These are phyloP conservation scores for Salix koriyanagi DNA, from an alignment of 345 rosid genomes.

Conservation along the genomic window DNA sequence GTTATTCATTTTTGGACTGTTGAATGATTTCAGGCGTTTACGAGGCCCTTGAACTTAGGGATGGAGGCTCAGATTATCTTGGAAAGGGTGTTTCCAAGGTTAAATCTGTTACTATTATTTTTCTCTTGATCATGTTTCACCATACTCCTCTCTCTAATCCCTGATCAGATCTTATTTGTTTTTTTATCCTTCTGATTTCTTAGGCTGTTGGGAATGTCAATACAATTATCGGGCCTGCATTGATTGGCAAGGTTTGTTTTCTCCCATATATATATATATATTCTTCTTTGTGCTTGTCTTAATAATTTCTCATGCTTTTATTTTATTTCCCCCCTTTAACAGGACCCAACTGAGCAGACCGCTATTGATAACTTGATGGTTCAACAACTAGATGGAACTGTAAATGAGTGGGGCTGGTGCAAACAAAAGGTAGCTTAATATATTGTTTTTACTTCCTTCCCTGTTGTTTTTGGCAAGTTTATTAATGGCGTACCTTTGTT, in stretches of 20 bases:
- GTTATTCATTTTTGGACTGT: background rate
- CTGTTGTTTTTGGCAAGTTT: background rate
- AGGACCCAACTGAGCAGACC: conserved; percentile 59
- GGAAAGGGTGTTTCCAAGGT: conserved; percentile 75
- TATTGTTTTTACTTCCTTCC: background rate
- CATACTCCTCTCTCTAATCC: background rate
- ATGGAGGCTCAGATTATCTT: conserved; percentile 64
- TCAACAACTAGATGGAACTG: conserved; percentile 68
- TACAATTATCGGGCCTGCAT: conserved; percentile 54
- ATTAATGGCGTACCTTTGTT: background rate
- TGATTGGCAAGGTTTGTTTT: conserved; percentile 55
- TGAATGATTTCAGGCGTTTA: conserved; percentile 39
- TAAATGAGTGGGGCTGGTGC: conserved; percentile 83
- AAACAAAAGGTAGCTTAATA: conserved; percentile 50
- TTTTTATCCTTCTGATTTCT: background rate
- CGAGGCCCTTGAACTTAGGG: conserved; percentile 63
- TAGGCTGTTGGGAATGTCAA: conserved; percentile 66
- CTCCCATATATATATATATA: too few relatives aligned
- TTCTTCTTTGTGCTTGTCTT: background rate
- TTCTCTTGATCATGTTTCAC: background rate
- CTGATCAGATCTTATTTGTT: background rate
- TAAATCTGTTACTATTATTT: background rate
- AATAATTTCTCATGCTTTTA: background rate
- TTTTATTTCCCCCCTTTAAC: background rate
- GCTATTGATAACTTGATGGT: conserved; percentile 58